A percentile compares a stretch with the other conserved stretches of the same genome.
phyloP scores from a whole-genome alignment of 2,329 filamentous ascomycete genomes.

The Phialemoniopsis sp. region DNA sequence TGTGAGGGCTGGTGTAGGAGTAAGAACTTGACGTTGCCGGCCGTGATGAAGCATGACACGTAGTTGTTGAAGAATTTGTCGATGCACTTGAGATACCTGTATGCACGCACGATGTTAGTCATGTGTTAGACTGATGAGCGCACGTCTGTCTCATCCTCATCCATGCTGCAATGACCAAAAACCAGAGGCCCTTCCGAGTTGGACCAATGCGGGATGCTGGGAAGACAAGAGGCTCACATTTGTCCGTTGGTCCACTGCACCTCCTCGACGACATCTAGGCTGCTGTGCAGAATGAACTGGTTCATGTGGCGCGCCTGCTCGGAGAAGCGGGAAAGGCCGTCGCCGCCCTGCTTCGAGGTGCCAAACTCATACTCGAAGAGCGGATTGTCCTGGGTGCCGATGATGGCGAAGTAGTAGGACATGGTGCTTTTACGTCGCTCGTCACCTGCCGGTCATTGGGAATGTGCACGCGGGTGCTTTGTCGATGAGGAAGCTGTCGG shows the following conservation, averaged over 20 bases:
- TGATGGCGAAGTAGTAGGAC: slow-evolving; percentile 98
- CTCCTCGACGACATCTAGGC: slow-evolving; percentile 92
- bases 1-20: slow-evolving; percentile 75
- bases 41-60: slow-evolving; percentile 91
- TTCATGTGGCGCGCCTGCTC: slow-evolving; percentile 91
- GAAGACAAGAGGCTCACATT: slow-evolving; percentile 54
- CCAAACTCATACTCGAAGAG: slow-evolving; percentile 97
- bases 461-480: no score
- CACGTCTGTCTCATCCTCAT: slow-evolving; percentile 9
- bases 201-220: no score
- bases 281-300: slow-evolving; percentile 94
- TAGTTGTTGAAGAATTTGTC: slow-evolving; percentile 97
- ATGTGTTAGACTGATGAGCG: no score
- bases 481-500: no score
- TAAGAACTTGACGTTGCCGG: slow-evolving; percentile 88
- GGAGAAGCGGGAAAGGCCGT: slow-evolving; percentile 83
- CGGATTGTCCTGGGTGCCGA: slow-evolving; percentile 92
- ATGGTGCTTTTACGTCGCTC: slow-evolving; percentile 59
- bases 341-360: slow-evolving; percentile 91
- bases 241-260: slow-evolving; percentile 86
- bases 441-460: slow-evolving; percentile 21
- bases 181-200: no score
- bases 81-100: slow-evolving; percentile 90
- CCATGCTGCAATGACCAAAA: no score
- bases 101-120: neutral